Conservation (phyloP, 345 rosid species). For the Toxicodendron radicans region DNA sequence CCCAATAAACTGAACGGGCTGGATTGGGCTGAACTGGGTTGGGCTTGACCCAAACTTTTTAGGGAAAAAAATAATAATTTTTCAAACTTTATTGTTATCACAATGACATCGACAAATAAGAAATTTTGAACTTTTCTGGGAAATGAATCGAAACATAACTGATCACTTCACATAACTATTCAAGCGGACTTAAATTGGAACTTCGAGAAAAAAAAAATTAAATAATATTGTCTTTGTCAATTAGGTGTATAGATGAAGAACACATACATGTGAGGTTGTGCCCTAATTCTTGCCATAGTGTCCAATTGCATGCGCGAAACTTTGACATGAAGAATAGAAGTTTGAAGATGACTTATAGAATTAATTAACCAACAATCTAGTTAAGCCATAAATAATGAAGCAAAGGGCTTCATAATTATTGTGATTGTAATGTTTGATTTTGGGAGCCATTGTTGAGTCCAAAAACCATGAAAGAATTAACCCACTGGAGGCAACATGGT, state of each 20-base stretch:
- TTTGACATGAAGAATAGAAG: not conserved
- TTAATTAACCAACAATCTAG: not conserved
- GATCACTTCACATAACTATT: too few relatives aligned
- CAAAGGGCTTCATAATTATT: not conserved
- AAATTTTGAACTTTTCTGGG: too few relatives aligned
- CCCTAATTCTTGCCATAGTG: slow-evolving; percentile 4
- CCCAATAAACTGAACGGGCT: not conserved
- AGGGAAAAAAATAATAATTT: too few relatives aligned
- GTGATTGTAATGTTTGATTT: not conserved
- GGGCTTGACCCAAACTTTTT: too few relatives aligned
- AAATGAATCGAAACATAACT: too few relatives aligned
- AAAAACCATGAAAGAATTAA: not conserved
- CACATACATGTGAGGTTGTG: slow-evolving; percentile 13
- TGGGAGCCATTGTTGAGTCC: not conserved
- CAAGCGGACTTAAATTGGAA: too few relatives aligned
- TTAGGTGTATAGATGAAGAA: not conserved
- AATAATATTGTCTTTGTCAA: not conserved
- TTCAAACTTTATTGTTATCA: too few relatives aligned
- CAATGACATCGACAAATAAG: too few relatives aligned
- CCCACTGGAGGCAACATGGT: not conserved
- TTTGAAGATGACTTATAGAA: not conserved
- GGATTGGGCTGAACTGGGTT: too few relatives aligned
- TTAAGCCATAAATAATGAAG: not conserved
- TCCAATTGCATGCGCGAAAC: not conserved
- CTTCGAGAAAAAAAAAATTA: too few relatives aligned